Base-by-base conservation (phyloP, 192 early-diverging fungal genomes). In the Chytriomyces sp. region DNA sequence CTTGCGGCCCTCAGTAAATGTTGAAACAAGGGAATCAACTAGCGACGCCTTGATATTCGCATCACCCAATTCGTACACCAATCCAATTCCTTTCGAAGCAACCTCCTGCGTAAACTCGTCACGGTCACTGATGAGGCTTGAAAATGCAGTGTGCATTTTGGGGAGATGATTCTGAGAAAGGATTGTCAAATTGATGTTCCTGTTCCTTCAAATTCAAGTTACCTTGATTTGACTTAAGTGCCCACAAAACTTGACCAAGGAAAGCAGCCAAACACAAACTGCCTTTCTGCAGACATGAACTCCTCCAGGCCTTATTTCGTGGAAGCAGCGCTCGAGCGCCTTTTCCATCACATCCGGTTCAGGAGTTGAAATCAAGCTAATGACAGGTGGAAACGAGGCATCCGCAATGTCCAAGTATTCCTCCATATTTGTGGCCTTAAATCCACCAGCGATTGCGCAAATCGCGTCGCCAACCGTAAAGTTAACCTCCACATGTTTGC, bases 51-150 rank as follows among this genome's bases (percentile, higher is more conserved):
- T 84, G 33, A 91, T 82, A 3, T 77, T 78, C 32, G 82, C 79
- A 74, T 94, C 92, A 14, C 92, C 92, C 34, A 90, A 76, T 59
- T 95, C 92, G 64, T 93, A 95, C 0, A 93, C 89, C 10, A 94
- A 75, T 36, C 92, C 90, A 53, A 94, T 85, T 36, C 93, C 92
- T 68, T 93, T 93, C n/a, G 91, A 92, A 1, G 93, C 93, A 44
- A 90, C 85, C 66, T 95, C 93, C 59, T 95, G 93, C 12, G 87
- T 90, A 54, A 95, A 88, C 26, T 94, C 94, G 83, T 96, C 94
- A 32, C 90, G 85, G 67, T 96, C 94, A 5, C 83, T 78, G 0
- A 98, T 80, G 37, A 98, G 78, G 38, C 79, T 77, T 0, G 91
- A 90, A 66, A 98, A 89, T 4, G 89, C 89, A 0, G 85, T 55